Conservation (phyloP, 805 yeast species). For the Saturnispora gosingensis region DNA sequence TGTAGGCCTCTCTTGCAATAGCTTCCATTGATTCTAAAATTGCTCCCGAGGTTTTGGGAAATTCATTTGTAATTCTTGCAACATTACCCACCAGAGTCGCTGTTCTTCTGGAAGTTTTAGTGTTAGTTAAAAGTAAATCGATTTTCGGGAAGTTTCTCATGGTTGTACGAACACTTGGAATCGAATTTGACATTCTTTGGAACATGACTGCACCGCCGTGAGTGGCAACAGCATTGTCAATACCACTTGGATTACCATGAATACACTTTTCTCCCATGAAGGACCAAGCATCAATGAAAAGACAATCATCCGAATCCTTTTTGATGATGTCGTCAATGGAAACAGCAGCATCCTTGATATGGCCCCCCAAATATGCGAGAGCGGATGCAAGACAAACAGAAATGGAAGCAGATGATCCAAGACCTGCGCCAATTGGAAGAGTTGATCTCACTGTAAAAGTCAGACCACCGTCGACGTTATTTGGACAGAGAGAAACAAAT, state of each 20-base stretch:
- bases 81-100: constrained; percentile 77
- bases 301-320: constrained; percentile 33
- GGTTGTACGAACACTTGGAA: constrained; percentile 55
- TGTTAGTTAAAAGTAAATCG: constrained; percentile 69
- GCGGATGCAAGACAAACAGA: constrained; percentile 80
- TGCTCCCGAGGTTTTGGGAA: constrained; percentile 46
- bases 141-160: constrained; percentile 69
- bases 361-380: constrained; percentile 51
- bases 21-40: constrained; percentile 71
- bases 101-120: constrained; percentile 80
- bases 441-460: constrained; percentile 69
- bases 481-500: constrained; percentile 47
- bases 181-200: constrained; percentile 50
- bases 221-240: constrained; percentile 93
- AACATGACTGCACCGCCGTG: constrained; percentile 93
- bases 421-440: constrained; percentile 92
- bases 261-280: constrained; percentile 90
- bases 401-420: constrained; percentile 89
- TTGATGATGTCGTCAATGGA: constrained; percentile 28
- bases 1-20: constrained; percentile 64
- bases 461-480: constrained; percentile 37
- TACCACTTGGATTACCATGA: constrained; percentile 95
- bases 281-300: constrained; percentile 78
- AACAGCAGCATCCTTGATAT: constrained; percentile 33
- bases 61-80: constrained; percentile 39